Evolutionary conservation across 2,329 filamentous ascomycete genomes (phyloP), one percentile per base, ranked within the genome.

Genomic region (Trematosphaeria pertusa): DNA sequence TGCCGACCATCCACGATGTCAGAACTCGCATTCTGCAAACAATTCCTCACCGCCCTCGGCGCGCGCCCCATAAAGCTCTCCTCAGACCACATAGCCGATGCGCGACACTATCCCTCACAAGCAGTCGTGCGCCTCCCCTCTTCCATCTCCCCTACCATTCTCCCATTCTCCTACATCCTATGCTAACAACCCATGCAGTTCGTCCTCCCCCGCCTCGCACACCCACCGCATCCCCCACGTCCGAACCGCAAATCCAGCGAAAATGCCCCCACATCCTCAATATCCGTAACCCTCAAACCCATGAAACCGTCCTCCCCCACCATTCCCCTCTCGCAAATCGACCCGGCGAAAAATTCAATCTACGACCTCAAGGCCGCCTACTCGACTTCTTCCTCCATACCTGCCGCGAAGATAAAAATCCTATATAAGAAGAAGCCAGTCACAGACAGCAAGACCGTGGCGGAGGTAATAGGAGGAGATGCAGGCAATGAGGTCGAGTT

Each of bases 61-160:
- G 83, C 85, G 50, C 86, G 87, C 38, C 88, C 91, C 6, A 73
- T 86, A 62, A 95, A 92, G 78, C 83, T 97, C 54, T 85, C 87
- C n/a, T 79, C 89, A 56, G 91, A 97, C 72, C 88, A 97, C 84
- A 86, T 95, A 72, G 89, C 93, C 73, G 90, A 97, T 67, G 85
- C 90, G 38, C 86, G 86, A 62, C 84, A 81, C 58, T 92, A 93
- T 69, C 88, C 89, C 18, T 78, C 88, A 19, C 85, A 88, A 52
- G 81, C 85, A 56, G 87, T 91, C 12, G 93, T 97, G 82, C 21
- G 86, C 71, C 38, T 48, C 36, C 32, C 21, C 55, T 18, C 46
- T 31, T 15, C 18, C 34, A n/a, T 11, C 54, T 69, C 55, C 14
- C 46, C 69, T 28, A 55, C 53, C 21, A 51, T 70, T n/a, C 70